Conservation (phyloP, 352 stramenopile genomes). For the Plasmopara muralis region DNA sequence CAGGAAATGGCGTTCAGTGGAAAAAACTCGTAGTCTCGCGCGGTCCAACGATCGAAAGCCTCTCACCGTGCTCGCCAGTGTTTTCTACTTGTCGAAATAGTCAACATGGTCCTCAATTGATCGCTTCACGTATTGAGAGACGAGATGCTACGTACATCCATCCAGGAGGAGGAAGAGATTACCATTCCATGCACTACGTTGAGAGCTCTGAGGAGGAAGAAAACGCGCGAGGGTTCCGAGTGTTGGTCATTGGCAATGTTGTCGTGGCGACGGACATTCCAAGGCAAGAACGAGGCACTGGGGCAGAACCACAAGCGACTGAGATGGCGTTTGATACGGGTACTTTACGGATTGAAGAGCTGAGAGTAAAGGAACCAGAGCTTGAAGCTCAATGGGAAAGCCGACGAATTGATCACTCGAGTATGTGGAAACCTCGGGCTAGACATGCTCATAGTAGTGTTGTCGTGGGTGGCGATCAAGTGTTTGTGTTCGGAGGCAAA, state of each 20-base stretch:
- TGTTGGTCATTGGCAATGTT: conserved; percentile 62
- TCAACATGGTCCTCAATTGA: conserved; percentile 6
- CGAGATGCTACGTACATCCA: conserved; percentile 13
- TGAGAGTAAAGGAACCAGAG: conserved; percentile 43
- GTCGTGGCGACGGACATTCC: conserved; percentile 26
- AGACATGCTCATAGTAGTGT: conserved; percentile 59
- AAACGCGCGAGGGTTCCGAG: conserved; percentile 29
- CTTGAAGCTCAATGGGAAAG: conserved; percentile 48
- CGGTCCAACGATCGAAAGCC: conserved; percentile 11
- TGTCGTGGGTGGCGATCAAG: conserved; percentile 45
- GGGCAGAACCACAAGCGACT: conserved; percentile 6
- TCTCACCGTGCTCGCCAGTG: conserved; percentile 15
- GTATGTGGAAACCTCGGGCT: conserved; percentile 53
- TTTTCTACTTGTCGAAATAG: conserved; percentile 9
- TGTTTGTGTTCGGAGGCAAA: conserved; percentile 73
- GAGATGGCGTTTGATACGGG: conserved; percentile 35
- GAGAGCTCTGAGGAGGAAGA: conserved; percentile 31
- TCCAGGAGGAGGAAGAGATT: conserved; percentile 33
- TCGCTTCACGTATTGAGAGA: conserved; percentile 8
- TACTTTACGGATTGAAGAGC: conserved; percentile 54
- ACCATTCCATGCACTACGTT: conserved; percentile 75
- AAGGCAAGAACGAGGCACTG: conserved; percentile 7
- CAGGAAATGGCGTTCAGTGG: conserved; percentile 28
- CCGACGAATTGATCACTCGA: conserved; percentile 25
- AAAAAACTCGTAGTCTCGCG: conserved; percentile 46